These are phyloP conservation scores for Ogataea wickerhamii DNA, from an alignment of 805 yeast species.

Conservation along the genomic window DNA sequence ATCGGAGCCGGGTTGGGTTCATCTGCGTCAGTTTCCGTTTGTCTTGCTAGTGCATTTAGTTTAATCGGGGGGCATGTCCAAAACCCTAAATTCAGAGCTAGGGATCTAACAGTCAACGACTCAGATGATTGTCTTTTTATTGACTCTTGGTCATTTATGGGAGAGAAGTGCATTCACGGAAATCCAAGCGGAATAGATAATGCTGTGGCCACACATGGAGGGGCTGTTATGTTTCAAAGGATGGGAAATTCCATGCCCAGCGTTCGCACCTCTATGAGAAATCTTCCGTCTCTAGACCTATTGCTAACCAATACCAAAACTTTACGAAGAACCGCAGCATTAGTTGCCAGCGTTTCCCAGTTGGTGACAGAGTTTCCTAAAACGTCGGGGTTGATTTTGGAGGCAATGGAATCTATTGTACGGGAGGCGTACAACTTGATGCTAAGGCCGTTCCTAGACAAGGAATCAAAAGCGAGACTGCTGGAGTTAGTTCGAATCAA, in stretches of 20 bases:
- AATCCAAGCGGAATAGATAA: constrained; percentile 97
- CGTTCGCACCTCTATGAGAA: constrained; percentile 62
- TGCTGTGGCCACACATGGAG: constrained; percentile 93
- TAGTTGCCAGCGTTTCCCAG: constrained; percentile 73
- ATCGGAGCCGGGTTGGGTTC: constrained; percentile 97
- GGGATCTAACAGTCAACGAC: constrained; percentile 35
- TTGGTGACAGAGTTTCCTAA: constrained; percentile 51
- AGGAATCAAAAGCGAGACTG: constrained; percentile 40
- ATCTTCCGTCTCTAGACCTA: constrained; percentile 70
- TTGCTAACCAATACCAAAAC: constrained; percentile 79
- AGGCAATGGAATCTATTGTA: constrained; percentile 73
- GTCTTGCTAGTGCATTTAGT: constrained; percentile 71
- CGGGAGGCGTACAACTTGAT: constrained; percentile 67
- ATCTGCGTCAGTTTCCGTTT: constrained; percentile 85
- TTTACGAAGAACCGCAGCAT: constrained; percentile 82
- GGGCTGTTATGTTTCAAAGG: constrained; percentile 88
- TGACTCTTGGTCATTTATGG: constrained; percentile 85
- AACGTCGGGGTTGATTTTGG: constrained; percentile 56
- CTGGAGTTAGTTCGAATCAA: constrained; percentile 70
- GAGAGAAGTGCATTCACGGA: constrained; percentile 94
- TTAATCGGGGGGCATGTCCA: constrained; percentile 54
- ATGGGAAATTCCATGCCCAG: constrained; percentile 52
- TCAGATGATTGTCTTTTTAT: constrained; percentile 53
- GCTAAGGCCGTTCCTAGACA: constrained; percentile 47
- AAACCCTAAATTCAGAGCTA: constrained; percentile 33